These are phyloP conservation scores for Elsinoe necatrix DNA, from an alignment of 2,329 filamentous ascomycete genomes.

Conservation along the genomic window DNA sequence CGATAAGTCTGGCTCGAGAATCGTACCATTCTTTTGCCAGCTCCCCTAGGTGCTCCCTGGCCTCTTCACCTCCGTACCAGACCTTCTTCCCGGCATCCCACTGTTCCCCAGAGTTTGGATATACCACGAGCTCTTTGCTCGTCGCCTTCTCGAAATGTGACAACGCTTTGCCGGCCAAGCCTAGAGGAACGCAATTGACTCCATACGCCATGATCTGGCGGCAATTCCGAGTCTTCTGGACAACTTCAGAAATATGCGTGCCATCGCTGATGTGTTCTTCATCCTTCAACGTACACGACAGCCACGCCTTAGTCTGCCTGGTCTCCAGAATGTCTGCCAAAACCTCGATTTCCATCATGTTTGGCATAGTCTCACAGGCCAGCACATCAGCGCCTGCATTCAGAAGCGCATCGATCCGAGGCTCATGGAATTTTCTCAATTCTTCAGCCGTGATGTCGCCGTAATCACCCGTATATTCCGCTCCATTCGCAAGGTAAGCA, in stretches of 20 bases:
- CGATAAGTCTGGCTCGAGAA: constrained; percentile 36
- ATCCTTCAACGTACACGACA: constrained; percentile 36
- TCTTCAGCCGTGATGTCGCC: constrained; percentile 22
- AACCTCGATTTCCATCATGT: constrained; percentile 32
- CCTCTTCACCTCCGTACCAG: constrained; percentile 25
- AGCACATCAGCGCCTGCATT: constrained; percentile 36
- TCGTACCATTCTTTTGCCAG: constrained; percentile 29
- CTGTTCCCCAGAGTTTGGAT: constrained; percentile 41
- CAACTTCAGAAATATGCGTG: constrained; percentile 30
- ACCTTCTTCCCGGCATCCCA: constrained; percentile 36
- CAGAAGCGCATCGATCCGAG: constrained; percentile 35
- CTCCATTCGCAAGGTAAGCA: constrained; percentile 39
- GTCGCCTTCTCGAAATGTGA: constrained; percentile 27
- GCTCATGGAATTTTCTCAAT: constrained; percentile 37
- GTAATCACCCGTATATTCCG: constrained; percentile 41
- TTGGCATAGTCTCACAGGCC: constrained; percentile 40
- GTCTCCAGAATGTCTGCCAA: constrained; percentile 32
- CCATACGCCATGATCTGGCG: constrained; percentile 36
- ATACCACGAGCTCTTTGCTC: constrained; percentile 31
- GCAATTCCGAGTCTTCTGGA: constrained; percentile 24
- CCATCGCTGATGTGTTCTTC: constrained; percentile 35
- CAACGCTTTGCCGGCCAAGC: constrained; percentile 30
- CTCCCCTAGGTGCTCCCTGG: constrained; percentile 21
- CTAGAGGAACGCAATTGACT: constrained; percentile 38
- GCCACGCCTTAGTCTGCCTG: constrained; percentile 34